phyloP scores from a whole-genome alignment of 129 eudicot species.

The Gnaphalium uliginosum region DNA sequence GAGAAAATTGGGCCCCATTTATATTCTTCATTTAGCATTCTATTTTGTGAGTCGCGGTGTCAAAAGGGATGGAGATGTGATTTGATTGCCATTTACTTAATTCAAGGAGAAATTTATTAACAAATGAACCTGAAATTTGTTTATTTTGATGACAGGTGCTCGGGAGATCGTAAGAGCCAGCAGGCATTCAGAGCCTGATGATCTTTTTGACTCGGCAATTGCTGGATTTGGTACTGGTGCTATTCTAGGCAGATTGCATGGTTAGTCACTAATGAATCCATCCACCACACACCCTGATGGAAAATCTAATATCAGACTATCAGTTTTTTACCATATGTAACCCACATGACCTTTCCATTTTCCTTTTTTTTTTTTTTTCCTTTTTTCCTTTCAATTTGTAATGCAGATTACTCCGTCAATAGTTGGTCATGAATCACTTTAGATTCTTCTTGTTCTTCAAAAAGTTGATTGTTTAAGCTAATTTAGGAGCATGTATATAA shows the following conservation, averaged over 20 bases:
- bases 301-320: not conserved
- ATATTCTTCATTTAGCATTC: not conserved
- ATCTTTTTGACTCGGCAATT: slow-evolving; percentile 76
- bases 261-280: slow-evolving; percentile 38
- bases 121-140: slow-evolving; percentile 3
- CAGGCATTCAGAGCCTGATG: slow-evolving; percentile 66
- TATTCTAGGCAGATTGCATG: slow-evolving; percentile 93
- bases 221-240: slow-evolving; percentile 95
- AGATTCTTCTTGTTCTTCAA: not conserved
- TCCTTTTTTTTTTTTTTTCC: not conserved
- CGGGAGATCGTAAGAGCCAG: slow-evolving; percentile 80
- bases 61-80: slow-evolving; percentile 8
- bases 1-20: not conserved
- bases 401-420: not conserved
- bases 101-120: not conserved
- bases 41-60: not conserved
- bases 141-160: slow-evolving; percentile 58
- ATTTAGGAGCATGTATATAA: not conserved
- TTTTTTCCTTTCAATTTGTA: not conserved
- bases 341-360: not conserved
- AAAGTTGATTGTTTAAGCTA: slow-evolving; percentile 1
- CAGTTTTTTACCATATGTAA: not conserved
- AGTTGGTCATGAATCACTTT: not conserved
- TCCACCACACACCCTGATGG: not conserved
- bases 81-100: not conserved